Base-by-base conservation (phyloP, 2,329 filamentous ascomycete species). In the Juglanconis juglandina region DNA sequence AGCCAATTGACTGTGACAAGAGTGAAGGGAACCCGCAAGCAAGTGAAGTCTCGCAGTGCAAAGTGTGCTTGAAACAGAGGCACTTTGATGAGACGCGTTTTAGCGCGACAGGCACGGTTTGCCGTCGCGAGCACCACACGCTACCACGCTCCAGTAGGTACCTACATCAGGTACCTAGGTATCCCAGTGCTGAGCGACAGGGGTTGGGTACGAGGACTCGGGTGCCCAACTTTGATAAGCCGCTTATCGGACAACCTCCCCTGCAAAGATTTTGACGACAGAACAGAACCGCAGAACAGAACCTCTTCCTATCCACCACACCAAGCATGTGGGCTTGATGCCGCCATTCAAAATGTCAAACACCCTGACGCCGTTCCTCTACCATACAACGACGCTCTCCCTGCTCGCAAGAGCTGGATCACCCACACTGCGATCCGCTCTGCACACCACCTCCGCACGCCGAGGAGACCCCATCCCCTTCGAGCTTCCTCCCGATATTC, bases 291-390 rank as follows among this genome's bases (percentile, higher is more conserved):
- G 24, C 24, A 24, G 24, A 24, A 24, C 30, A 24, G 24, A 24
- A 3, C n/a, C 9, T 17, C 35, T 44, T 8, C 17, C 35, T 46
- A 39, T 41, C 24, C 55, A 9, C 14, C 24, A 48, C 32, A 13
- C 46, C 46, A 9, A 46, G 42, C 46, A 8, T 6, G 10, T 48
- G 46, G 46, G 46, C 46, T 48, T 32, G 46, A 32, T 48, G 46
- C 47, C 11, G 8, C 3, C 13, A 5, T 17, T 6, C 14, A 41
- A 42, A 30, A 84, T 84, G 77, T 71, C 77, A 13, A 74, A 77
- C 2, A 81, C 83, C 6, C 72, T 86, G 13, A 74, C 87, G 4
- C 86, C 88, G 0, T 92, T 92, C 60, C 79, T 92, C 6, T 92
- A 91, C 69, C 87, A 90, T 65, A 92, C 89, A 5, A 77, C 81